phyloP scores from a whole-genome alignment of 1,284 basidiomycete genomes.

The Microstroma glucosiphilum region DNA sequence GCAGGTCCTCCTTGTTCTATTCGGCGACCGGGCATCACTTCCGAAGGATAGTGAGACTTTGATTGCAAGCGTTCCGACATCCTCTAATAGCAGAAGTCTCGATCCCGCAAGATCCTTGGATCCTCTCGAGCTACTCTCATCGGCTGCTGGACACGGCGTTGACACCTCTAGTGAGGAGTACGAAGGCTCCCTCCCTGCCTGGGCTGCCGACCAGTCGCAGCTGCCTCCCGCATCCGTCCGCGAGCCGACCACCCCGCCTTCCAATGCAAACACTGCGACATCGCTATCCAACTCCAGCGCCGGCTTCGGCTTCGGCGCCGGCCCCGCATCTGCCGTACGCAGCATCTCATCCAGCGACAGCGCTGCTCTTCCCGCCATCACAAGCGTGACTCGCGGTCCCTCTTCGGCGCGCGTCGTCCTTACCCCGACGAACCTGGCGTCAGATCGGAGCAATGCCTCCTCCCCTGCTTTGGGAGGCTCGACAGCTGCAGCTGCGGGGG shows the following conservation, averaged over 20 bases:
- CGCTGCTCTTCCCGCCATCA: not conserved
- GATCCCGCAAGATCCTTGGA: not conserved
- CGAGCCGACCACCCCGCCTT: not conserved
- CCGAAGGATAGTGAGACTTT: too few relatives aligned
- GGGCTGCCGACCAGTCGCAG: not conserved
- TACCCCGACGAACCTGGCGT: not conserved
- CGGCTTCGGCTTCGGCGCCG: conserved; percentile 6
- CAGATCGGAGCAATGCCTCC: not conserved
- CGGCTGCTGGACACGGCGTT: too few relatives aligned
- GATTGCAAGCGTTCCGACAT: too few relatives aligned
- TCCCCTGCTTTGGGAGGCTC: not conserved
- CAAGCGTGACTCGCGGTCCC: not conserved
- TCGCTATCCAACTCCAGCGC: not conserved
- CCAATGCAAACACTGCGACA: not conserved
- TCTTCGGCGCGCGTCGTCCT: not conserved
- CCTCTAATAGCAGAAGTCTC: too few relatives aligned
- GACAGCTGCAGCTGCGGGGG: too few relatives aligned
- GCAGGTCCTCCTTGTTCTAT: conserved; percentile 20
- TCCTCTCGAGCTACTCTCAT: not conserved
- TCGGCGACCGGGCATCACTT: conserved; percentile 6
- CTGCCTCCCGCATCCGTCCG: conserved; percentile 1
- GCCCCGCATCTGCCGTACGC: not conserved
- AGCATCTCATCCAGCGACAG: not conserved
- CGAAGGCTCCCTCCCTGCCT: not conserved
- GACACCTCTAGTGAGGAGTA: too few relatives aligned